Evolutionary conservation across 2,329 filamentous ascomycete species (phyloP), one percentile per base, ranked within the genome.

Genomic region (Exophiala phaeomuriformis): DNA sequence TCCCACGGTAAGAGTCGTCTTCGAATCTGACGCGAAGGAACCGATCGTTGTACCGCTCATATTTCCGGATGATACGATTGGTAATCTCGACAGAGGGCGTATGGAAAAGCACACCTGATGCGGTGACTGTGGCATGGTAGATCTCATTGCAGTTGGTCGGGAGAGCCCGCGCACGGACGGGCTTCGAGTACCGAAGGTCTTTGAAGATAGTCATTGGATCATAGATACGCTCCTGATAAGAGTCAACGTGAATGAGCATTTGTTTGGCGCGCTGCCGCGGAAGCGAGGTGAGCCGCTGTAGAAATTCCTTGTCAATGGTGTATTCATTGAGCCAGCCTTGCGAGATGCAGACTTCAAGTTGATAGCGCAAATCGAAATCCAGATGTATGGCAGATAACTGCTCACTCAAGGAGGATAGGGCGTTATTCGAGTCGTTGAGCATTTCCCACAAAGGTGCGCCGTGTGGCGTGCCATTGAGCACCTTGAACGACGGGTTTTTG

Each of bases 281-380:
- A 12, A 86, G 71, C 0, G 71, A 63, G 1, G 72, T 67, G 3
- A 97, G 75, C 40, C 71, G 77, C 30, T 75, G 66, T 1, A 95
- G 70, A 60, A 97, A 97, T 2, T 81, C 76, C 1, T 69, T 66
- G 1, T 74, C 77, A 42, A 97, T 78, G 44, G 79, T 86, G 65
- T 88, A 81, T 67, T 96, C 91, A 49, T 84, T 85, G 8, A 98
- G 71, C 28, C 82, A 75, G 0, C 84, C 83, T 30, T 85, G 81
- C 0, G 90, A 95, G n/a, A 97, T 77, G 66, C 91, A 97, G 0
- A 89, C 90, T 67, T 98, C 91, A 0, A 98, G 78, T 66, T 95
- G 90, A 65, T 97, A 98, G 10, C 88, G 80, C 1, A 95, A 80
- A 0, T 82, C 72, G 57, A 90, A 96, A 0, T 80, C 72, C 3